These are phyloP conservation scores for Thamnidium elegans DNA, from an alignment of 192 early-diverging fungal species.

Conservation along the genomic window DNA sequence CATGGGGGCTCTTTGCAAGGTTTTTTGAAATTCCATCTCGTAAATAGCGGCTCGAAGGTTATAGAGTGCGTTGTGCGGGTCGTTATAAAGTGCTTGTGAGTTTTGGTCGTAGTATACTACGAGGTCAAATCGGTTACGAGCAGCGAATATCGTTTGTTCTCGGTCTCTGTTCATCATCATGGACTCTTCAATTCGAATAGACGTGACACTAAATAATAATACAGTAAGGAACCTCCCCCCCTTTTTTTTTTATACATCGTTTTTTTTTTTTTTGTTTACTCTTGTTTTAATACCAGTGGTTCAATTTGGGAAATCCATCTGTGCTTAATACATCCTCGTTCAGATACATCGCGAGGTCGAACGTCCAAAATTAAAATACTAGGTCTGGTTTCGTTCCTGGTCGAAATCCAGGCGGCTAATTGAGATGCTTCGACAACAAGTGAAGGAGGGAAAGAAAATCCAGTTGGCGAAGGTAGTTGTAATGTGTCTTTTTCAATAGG, in stretches of 20 bases:
- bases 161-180: slow-evolving; percentile 54
- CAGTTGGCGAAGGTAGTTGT: slow-evolving; percentile 22
- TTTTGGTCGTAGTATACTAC: slow-evolving; percentile 70
- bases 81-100: slow-evolving; percentile 38
- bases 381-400: slow-evolving; percentile 30
- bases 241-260: neutral
- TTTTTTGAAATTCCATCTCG: slow-evolving; percentile 54
- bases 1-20: slow-evolving; percentile 55
- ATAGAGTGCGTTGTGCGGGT: slow-evolving; percentile 30
- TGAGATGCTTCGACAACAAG: slow-evolving; percentile 37
- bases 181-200: slow-evolving; percentile 50
- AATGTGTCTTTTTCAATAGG: neutral
- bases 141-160: slow-evolving; percentile 64
- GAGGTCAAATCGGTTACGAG: slow-evolving; percentile 65
- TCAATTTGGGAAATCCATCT: slow-evolving; percentile 70
- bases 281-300: slow-evolving; percentile 56
- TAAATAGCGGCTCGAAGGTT: slow-evolving; percentile 60
- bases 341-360: slow-evolving; percentile 65
- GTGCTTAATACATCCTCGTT: slow-evolving; percentile 67
- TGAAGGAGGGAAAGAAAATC: slow-evolving; percentile 28
- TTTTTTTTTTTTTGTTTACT: slow-evolving; percentile 39
- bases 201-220: slow-evolving; percentile 38
- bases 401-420: slow-evolving; percentile 37
- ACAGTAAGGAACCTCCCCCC: neutral
- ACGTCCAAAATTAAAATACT: slow-evolving; percentile 75